phyloP scores from a whole-genome alignment of 805 yeast genomes.

The Kodamaea restingae region DNA sequence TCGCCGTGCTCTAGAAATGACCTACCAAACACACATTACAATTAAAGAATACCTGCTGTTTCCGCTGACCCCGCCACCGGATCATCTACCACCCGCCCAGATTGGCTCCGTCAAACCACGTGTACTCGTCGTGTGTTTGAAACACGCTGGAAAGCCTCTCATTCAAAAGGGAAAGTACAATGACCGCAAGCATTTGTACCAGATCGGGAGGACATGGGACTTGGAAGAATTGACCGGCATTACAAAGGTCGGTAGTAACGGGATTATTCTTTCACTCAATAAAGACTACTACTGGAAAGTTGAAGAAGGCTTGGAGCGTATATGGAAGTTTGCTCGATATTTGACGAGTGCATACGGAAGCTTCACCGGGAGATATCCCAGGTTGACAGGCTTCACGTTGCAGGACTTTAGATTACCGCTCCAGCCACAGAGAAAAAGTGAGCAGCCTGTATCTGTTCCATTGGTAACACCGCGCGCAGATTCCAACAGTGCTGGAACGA shows the following conservation, averaged over 20 bases:
- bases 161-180: constrained; percentile 85
- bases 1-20: constrained; percentile 22
- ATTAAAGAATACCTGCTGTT: constrained; percentile 70
- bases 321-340: constrained; percentile 32
- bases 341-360: constrained; percentile 30
- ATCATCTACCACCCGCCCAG: constrained; percentile 38
- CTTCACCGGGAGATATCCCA: constrained; percentile 37
- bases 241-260: constrained; percentile 51
- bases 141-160: constrained; percentile 62
- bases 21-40: constrained; percentile 72
- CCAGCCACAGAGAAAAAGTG: constrained; percentile 2
- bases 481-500: not conserved
- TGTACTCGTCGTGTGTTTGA: constrained; percentile 56
- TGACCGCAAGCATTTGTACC: constrained; percentile 61
- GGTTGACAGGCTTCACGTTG: constrained; percentile 27
- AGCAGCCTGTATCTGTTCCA: not conserved
- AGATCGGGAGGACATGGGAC: constrained; percentile 92
- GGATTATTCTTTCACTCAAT: constrained; percentile 58
- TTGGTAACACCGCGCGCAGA: too few species aligned
- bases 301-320: constrained; percentile 35
- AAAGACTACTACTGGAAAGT: constrained; percentile 78
- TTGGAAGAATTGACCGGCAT: constrained; percentile 62
- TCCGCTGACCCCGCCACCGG: constrained; percentile 68
- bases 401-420: constrained; percentile 34
- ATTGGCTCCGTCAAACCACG: constrained; percentile 50